Base-by-base conservation (phyloP, 306 rosid species). In the Cicer chorassanicum region DNA sequence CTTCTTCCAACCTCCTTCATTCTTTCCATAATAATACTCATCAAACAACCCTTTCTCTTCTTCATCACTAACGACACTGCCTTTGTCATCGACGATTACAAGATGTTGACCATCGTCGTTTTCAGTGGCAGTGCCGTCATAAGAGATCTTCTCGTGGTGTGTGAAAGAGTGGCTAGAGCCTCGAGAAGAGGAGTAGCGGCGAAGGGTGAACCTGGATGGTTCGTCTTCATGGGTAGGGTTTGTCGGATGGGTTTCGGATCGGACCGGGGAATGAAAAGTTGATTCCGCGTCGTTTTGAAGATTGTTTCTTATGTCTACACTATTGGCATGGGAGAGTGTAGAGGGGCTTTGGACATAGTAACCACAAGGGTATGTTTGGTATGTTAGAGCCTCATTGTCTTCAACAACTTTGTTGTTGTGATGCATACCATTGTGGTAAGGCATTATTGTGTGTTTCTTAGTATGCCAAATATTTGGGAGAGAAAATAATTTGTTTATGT, bases 261-360 rank as follows among this genome's bases (percentile, higher is more conserved):
- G 76, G 65, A 66, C 40, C 0, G 92, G 88, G 4, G 86, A 85
- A 42, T 83, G 88, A 67, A 78, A 82, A n/a, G 84, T 57, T 2
- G 96, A 91, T 15, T 83, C 95, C 7, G 83, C 66, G 6, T 88
- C 93, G 29, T 80, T 78, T 48, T 57, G 87, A 68, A 72, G 64
- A 84, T 76, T 86, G 72, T 82, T 82, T 18, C 85, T 78, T 36
- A 70, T 73, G 9, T 86, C 89, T 0, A 86, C 42, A 46, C 88
- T 88, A 75, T 91, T 86, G 56, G 89, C 88, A 6, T 86, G 93
- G 78, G 97, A 92, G 54, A 89, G 3, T 21, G 89, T 86, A 74
- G 97, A 88, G 8, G 98, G 98, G 84, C 98, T 91, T 72, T 88
- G 97, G 3, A 93, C 98, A 68, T 80, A 91, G 83, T 93, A 89